Base-by-base conservation (phyloP, 495 filamentous ascomycete species). In the Podospora appendiculata region DNA sequence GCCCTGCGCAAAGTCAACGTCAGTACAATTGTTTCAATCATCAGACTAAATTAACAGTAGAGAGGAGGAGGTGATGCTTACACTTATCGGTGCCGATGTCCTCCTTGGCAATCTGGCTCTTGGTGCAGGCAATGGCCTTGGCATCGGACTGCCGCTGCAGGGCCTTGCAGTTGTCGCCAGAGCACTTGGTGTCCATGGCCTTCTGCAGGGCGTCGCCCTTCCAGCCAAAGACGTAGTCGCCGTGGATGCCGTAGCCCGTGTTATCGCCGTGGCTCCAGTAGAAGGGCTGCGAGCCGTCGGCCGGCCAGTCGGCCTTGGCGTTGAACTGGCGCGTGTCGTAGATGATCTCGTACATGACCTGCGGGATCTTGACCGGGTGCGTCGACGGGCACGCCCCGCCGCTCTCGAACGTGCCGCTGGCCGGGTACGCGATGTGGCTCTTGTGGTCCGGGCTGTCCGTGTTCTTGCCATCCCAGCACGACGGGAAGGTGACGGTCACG, bases 381-480 rank as follows among this genome's bases (percentile, higher is more conserved):
- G 68, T 70, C 4, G 73, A 63, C 5, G 74, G 74, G 67, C 74
- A 77, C 41, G 65, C 48, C 34, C 73, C 73, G 48, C 70, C 70
- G n/a, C 56, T 62, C 8, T 69, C 56, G 66, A 72, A 72, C 40
- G 66, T 72, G 11, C 70, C 68, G 2, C 55, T 51, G 8, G 63
- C 61, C 0, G 67, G 68, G 62, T 75, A 73, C 25, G 74, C 63
- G 1, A 77, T 69, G 64, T 78, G 74, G 65, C 67, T 63, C 53
- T 71, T 61, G 67, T 79, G 75, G 73, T 77, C 70, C 25, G 75
- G 72, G 47, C 61, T 68, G 69, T 79, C 75, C 51, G 76, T 66
- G 62, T 77, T 76, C 58, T 71, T 70, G 50, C 75, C 74, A 52
- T 79, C 73, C 75, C 75, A 79, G 74, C 75, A 78, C 42, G 69